Conservation (phyloP, 257 asterid genomes). For the Capsicum rhomboideum region DNA sequence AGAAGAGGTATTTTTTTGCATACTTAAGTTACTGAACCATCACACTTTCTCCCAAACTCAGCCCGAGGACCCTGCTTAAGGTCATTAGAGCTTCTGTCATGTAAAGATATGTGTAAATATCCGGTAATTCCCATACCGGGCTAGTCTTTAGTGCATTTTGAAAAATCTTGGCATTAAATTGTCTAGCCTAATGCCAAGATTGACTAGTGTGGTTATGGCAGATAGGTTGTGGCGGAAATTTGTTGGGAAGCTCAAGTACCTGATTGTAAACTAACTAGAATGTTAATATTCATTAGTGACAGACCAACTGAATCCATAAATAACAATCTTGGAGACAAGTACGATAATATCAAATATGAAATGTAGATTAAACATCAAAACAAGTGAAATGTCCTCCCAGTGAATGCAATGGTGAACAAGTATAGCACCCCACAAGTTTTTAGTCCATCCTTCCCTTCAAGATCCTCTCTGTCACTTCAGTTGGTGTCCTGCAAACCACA, state of each 20-base stretch:
- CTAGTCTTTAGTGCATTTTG: too few relatives aligned
- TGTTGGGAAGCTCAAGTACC: not conserved
- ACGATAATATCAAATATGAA: not conserved
- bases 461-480: constrained; percentile 81
- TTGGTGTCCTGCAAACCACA: constrained; percentile 64
- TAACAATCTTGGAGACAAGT: not conserved
- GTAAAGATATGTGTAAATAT: too few relatives aligned
- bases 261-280: not conserved
- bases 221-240: not conserved
- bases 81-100: too few relatives aligned
- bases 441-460: constrained; percentile 96
- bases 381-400: not conserved
- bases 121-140: too few relatives aligned
- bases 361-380: not conserved
- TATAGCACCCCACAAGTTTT: not conserved
- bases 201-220: not conserved
- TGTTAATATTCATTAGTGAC: not conserved
- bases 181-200: not conserved
- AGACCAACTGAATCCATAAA: not conserved
- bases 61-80: too few relatives aligned
- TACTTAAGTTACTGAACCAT: too few relatives aligned
- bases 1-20: too few relatives aligned
- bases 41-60: too few relatives aligned
- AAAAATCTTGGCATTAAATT: not conserved
- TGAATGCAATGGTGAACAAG: constrained; percentile 1